Base-by-base conservation (phyloP, 768 basidiomycete species). In the Russula abietina region DNA sequence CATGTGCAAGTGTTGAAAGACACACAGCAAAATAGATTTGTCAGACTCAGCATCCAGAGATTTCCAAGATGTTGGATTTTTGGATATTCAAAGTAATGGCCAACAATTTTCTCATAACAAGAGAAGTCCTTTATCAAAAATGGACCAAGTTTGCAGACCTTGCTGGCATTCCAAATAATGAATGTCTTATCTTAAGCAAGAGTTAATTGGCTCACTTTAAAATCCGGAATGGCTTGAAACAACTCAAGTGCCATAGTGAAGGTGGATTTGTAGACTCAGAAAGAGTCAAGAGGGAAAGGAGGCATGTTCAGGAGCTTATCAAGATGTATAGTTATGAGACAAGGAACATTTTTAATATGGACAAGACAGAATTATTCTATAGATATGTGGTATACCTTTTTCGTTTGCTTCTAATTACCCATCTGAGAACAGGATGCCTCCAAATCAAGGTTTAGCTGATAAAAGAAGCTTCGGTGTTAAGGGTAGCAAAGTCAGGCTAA, bases 341-440 rank as follows among this genome's bases (percentile, higher is more conserved):
- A 7, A 1, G 10, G 3, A 30, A 59, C 12, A 32, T 59, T 16
- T 58, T 53, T 17, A 53, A 59, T 6, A 53, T 45, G 51, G 59
- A 59, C 24, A 39, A 59, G 12, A 59, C 51, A 2, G 51, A 39
- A 7, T 17, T 59, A 19, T 53, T 53, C 24, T 59, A 45, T 22
- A 38, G 8, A 36, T 52, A 22, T 16, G 57, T n/a, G n/a, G n/a
- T n/a, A n/a, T n/a, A n/a, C n/a, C n/a, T n/a, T n/a, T n/a, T n/a
- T n/a, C n/a, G n/a, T n/a, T n/a, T n/a, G n/a, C n/a, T n/a, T n/a
- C n/a, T n/a, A n/a, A n/a, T n/a, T n/a, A n/a, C n/a, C n/a, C n/a
- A n/a, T n/a, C n/a, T n/a, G n/a, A n/a, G n/a, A n/a, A 48, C 9
- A 48, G 46, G 4, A 48, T 48, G 46, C 46, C 46, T 12, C 46